A percentile compares a stretch with the other conserved stretches of the same genome.
phyloP scores from a whole-genome alignment of 352 stramenopile genomes.

The Phytopythium litorale region DNA sequence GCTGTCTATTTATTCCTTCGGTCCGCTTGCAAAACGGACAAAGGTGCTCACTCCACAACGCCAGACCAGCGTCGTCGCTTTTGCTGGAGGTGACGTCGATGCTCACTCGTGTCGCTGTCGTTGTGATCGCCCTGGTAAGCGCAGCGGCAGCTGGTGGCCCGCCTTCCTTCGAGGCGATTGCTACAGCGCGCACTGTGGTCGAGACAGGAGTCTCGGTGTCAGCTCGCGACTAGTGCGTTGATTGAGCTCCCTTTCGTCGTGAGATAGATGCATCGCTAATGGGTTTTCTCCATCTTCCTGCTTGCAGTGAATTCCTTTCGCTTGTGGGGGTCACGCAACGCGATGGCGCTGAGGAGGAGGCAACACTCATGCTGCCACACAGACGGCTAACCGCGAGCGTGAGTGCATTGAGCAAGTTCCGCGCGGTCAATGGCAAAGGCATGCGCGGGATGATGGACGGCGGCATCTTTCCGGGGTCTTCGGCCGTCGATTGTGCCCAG shows the following conservation, averaged over 20 bases:
- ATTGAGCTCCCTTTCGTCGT: background rate
- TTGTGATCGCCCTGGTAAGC: background rate
- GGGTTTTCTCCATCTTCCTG: background rate
- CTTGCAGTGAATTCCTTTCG: background rate
- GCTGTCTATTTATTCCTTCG: background rate
- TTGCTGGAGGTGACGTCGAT: background rate
- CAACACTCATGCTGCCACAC: background rate
- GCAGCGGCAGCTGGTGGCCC: background rate
- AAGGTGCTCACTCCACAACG: background rate
- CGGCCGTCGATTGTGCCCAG: slow-evolving; percentile 31
- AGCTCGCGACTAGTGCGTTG: background rate
- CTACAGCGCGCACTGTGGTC: background rate
- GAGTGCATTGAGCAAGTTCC: slow-evolving; percentile 21
- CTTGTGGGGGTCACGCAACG: background rate
- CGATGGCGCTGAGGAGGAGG: background rate
- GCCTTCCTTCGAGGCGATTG: background rate
- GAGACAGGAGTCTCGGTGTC: background rate
- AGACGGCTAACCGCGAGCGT: background rate
- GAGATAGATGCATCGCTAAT: background rate
- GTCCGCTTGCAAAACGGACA: background rate
- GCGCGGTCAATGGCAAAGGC: slow-evolving; percentile 33
- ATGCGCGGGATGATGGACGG: slow-evolving; percentile 61
- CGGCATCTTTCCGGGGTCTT: slow-evolving; percentile 34
- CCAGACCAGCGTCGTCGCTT: background rate
- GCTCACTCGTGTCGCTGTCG: background rate